Conservation (phyloP, 2,329 filamentous ascomycete species). For the Didymella sp. region DNA sequence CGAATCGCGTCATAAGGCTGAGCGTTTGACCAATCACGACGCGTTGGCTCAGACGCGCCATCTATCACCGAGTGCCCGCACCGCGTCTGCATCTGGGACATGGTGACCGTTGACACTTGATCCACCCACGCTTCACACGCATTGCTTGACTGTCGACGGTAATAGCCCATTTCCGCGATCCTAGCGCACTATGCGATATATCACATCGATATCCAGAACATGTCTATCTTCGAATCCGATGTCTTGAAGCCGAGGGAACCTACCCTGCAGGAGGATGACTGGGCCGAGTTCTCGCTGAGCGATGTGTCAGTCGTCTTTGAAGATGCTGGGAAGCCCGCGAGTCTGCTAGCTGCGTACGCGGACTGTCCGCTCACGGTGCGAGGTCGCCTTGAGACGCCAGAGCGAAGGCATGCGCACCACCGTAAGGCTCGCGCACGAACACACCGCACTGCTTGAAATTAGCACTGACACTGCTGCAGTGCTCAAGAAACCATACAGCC, state of each 20-base stretch:
- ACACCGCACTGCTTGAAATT: not conserved
- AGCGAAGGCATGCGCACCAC: slow-evolving; percentile 37
- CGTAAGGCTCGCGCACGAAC: slow-evolving; percentile 28
- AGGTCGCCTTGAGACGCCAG: slow-evolving; percentile 60
- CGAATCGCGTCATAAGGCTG: not conserved
- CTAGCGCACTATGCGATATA: slow-evolving; percentile 9
- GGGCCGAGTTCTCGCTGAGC: slow-evolving; percentile 67
- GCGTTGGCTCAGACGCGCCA: slow-evolving; percentile 6
- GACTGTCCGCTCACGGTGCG: slow-evolving; percentile 68
- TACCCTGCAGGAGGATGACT: slow-evolving; percentile 57
- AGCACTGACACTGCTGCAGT: slow-evolving; percentile 34
- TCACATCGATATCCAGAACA: slow-evolving; percentile 20
- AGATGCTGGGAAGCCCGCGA: slow-evolving; percentile 58
- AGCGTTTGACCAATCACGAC: slow-evolving; percentile 4
- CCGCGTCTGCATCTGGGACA: slow-evolving; percentile 1
- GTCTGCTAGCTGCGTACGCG: slow-evolving; percentile 66
- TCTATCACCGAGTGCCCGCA: slow-evolving; percentile 5
- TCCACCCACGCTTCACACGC: not conserved
- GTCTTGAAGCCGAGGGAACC: slow-evolving; percentile 53
- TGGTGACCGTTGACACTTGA: not conserved
- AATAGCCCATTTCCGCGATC: not conserved
- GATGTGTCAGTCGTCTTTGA: slow-evolving; percentile 69
- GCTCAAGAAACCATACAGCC: slow-evolving; percentile 42
- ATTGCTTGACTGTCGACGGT: not conserved
- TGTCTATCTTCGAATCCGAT: slow-evolving; percentile 43